Evolutionary conservation across 495 filamentous ascomycete genomes (phyloP).

Genomic region (Aspergillus steynii): DNA sequence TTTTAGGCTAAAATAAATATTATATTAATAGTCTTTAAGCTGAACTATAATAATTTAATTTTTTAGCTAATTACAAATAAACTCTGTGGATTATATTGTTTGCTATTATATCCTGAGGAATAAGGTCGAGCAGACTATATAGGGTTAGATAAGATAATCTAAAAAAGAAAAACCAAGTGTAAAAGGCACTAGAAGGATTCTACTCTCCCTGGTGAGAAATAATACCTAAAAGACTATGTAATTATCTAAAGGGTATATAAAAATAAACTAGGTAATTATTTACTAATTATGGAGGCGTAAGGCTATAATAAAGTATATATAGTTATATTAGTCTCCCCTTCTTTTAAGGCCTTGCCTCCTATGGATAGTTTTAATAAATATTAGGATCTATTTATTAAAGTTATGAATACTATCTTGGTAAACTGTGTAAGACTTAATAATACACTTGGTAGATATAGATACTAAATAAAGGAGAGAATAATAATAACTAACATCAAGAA

Average conservation of each 20-base stretch:
- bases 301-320: too few species aligned
- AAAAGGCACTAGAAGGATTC: neutral
- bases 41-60: neutral
- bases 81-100: neutral
- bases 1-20: neutral
- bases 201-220: neutral
- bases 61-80: neutral
- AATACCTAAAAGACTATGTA: neutral
- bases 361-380: neutral
- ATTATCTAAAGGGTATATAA: too few species aligned
- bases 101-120: neutral
- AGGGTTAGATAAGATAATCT: neutral
- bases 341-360: too few species aligned
- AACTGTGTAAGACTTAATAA: neutral
- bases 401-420: neutral
- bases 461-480: neutral
- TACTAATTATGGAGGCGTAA: too few species aligned
- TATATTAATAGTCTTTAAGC: neutral
- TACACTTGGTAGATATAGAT: neutral
- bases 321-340: too few species aligned
- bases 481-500: conserved; percentile 13
- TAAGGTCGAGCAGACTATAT: neutral
- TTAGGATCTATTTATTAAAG: neutral
- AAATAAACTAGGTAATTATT: too few species aligned
- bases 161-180: neutral